These are phyloP conservation scores for Candida endomychidarum DNA, from an alignment of 805 yeast genomes.

Conservation along the genomic window DNA sequence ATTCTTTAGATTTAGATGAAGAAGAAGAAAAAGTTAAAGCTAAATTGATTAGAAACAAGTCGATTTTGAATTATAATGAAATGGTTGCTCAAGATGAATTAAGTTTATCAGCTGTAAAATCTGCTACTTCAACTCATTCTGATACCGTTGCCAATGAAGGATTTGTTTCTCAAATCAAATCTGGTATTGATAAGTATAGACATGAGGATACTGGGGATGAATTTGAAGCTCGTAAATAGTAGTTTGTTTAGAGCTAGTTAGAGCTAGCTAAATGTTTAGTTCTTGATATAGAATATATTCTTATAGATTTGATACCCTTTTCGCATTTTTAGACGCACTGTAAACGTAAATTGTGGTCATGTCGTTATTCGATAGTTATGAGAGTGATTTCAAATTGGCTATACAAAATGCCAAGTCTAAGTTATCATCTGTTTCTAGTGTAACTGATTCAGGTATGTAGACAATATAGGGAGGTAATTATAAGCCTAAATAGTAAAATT, in stretches of 20 bases:
- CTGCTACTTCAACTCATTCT: constrained; percentile 31
- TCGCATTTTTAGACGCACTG: too few species aligned
- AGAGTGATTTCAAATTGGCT: constrained; percentile 69
- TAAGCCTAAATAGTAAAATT: too few species aligned
- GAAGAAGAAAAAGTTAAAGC: constrained; percentile 44
- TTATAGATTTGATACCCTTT: not conserved
- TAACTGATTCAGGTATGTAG: constrained; percentile 15
- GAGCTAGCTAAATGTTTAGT: too few species aligned
- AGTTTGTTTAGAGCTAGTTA: too few species aligned
- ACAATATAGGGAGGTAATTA: not conserved
- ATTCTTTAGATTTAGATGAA: constrained; percentile 64
- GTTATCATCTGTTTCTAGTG: constrained; percentile 43
- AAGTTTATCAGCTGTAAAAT: constrained; percentile 20
- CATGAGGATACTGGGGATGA: constrained; percentile 53
- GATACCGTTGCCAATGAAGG: constrained; percentile 29
- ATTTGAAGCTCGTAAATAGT: constrained; percentile 46
- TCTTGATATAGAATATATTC: constrained; percentile 2
- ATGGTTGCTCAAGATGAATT: constrained; percentile 14
- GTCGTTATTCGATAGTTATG: constrained; percentile 56
- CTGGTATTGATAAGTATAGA: constrained; percentile 38
- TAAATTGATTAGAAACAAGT: constrained; percentile 15
- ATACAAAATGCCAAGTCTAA: constrained; percentile 69
- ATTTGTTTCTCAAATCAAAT: constrained; percentile 35
- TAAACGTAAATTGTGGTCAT: too few species aligned
- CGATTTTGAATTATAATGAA: constrained; percentile 17